Evolutionary conservation across 208 protist species (phyloP).

Genomic region (Crithidia bombi): DNA sequence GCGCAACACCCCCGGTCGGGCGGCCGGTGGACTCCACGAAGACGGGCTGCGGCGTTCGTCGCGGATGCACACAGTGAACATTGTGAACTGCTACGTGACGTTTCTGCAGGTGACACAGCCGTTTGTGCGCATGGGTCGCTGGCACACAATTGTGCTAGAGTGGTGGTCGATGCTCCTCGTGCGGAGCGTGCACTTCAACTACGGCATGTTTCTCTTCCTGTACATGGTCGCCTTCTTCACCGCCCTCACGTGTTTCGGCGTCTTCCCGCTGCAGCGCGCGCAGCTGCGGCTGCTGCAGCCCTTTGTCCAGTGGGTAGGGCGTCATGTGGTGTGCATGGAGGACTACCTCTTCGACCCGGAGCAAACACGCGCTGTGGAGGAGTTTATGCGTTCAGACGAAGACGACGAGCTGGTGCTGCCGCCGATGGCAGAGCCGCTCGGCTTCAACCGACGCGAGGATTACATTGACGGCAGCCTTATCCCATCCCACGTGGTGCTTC

Average conservation of each 20-base stretch:
- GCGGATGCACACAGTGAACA: conserved; percentile 22
- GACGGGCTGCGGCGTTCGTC: background rate
- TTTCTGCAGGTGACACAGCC: conserved; percentile 19
- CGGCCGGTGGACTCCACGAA: background rate
- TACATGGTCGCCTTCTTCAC: conserved; percentile 16
- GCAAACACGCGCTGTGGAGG: conserved; percentile 38
- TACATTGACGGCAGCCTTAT: conserved; percentile 33
- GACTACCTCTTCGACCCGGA: conserved; percentile 71
- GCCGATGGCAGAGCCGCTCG: conserved; percentile 26
- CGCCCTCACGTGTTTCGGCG: conserved; percentile 18
- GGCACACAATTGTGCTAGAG: conserved; percentile 10
- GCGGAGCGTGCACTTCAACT: conserved; percentile 14
- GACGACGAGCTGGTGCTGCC: conserved; percentile 49
- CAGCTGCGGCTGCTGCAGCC: conserved; percentile 56
- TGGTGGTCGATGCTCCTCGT: conserved; percentile 30
- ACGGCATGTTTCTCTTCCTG: background rate
- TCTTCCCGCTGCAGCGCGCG: conserved; percentile 52
- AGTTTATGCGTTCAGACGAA: conserved; percentile 37
- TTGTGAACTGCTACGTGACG: conserved; percentile 30
- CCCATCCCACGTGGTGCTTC: conserved; percentile 39
- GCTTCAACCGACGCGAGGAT: conserved; percentile 54
- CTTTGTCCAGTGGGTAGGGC: conserved; percentile 41
- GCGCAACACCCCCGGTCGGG: background rate
- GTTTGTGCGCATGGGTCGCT: conserved; percentile 18
- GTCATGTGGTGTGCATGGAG: conserved; percentile 56